Evolutionary conservation across 176 grass and related monocot species (phyloP), one percentile per base, ranked within the genome.

Genomic region (Oryza brachyantha): DNA sequence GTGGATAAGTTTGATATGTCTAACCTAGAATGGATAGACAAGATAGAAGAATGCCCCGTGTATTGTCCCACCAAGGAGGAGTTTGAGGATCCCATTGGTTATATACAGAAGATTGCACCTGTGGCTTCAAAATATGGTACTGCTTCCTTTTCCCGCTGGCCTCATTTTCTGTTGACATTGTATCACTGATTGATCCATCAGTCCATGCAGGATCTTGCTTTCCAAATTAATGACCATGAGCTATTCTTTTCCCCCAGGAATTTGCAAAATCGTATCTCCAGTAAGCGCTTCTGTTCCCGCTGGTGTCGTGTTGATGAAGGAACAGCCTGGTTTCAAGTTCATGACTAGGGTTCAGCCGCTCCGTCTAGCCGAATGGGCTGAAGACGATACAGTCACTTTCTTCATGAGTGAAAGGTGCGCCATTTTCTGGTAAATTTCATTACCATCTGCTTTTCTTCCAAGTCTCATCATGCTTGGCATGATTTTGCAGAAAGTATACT

Each of bases 351-450:
- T 99, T 81, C 96, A 99, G 73, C 96, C 96, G 32, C 88, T 99
- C 54, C 90, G 92, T 43, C 88, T 99, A 42, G 83, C 96, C 64
- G 86, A 95, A 57, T 99, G 96, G 96, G 86, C 86, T 78, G 76
- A 84, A 79, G 90, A 95, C 50, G 96, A 99, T 25, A 99, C 68
- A 0, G 86, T 99, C 19, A 93, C 92, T 62, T 99, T 99, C 72
- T 99, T 89, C 77, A 93, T 95, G 90, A 99, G 92, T 65, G 96
- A 90, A 95, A 95, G 96, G 96, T 99, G 40, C 59, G 84, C 52
- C 39, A 36, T 76, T 65, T 41, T 50, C 12, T 83, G 3, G 28
- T 68, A 63, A 26, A 71, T 73, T 79, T 17, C 45, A 27, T 16
- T 80, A 26, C 59, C 43, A 11, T 7, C 79, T 72, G 27, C 17